Conservation (phyloP, 1,139 yeast genomes). For the Debaryomyces nepalensis region DNA sequence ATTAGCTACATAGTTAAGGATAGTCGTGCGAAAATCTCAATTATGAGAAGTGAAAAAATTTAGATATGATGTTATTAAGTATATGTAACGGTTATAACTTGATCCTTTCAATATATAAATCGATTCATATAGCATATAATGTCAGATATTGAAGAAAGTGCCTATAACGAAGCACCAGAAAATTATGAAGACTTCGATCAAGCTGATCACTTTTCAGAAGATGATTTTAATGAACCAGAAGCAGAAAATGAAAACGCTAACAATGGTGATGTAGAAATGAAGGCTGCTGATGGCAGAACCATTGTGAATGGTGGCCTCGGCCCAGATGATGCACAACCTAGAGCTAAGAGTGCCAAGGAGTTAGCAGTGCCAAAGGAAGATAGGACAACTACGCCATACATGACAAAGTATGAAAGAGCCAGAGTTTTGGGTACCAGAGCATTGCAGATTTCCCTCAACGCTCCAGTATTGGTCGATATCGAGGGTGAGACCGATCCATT, state of each 20-base stretch:
- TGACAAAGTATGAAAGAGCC: conserved; percentile 98
- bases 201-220: conserved; percentile 76
- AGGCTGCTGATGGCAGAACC: conserved; percentile 75
- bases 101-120: not conserved
- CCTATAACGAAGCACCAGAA: conserved; percentile 80
- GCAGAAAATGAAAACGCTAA: conserved; percentile 31
- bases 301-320: conserved; percentile 72
- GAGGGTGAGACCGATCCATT: conserved; percentile 99
- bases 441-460: conserved; percentile 93
- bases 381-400: conserved; percentile 94
- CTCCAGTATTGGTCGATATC: conserved; percentile 95
- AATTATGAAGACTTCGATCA: conserved; percentile 82
- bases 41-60: conserved; percentile 7
- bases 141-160: conserved; percentile 56
- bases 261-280: conserved; percentile 53
- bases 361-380: conserved; percentile 88
- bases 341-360: conserved; percentile 70
- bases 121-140: conserved; percentile 23
- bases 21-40: conserved; percentile 9
- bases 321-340: conserved; percentile 58
- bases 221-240: conserved; percentile 53
- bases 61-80: conserved; percentile 1
- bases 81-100: not conserved
- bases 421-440: conserved; percentile 97
- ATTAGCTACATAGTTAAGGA: not conserved